Conservation (phyloP, 1,284 basidiomycete species). For the Chalciporus sp. region DNA sequence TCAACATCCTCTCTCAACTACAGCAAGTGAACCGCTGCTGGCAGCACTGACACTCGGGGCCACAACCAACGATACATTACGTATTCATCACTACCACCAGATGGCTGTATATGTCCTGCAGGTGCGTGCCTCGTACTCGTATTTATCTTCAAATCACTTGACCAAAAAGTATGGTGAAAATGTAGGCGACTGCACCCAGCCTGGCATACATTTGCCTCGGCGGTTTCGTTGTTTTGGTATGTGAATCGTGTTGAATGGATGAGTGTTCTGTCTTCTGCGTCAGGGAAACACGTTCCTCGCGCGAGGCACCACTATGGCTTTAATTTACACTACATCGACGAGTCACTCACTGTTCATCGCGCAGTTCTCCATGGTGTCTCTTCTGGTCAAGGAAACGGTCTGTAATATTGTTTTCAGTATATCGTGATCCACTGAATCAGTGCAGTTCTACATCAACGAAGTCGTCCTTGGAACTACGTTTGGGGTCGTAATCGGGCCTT, state of each 20-base stretch:
- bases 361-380: constrained; percentile 80
- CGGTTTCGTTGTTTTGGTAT: neutral
- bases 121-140: neutral
- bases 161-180: neutral
- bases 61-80: neutral
- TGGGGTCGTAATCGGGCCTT: constrained; percentile 74
- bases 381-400: constrained; percentile 82
- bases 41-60: neutral
- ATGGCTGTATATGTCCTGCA: neutral
- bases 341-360: constrained; percentile 7
- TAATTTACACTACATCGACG: neutral
- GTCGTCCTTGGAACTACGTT: constrained; percentile 88
- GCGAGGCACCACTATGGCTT: neutral
- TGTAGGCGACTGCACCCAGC: neutral
- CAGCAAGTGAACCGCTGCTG: neutral
- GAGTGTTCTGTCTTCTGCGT: too few species aligned
- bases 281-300: neutral
- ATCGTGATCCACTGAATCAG: neutral
- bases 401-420: constrained; percentile 1
- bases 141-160: neutral
- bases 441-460: constrained; percentile 85
- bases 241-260: neutral
- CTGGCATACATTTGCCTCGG: neutral
- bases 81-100: neutral
- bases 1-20: neutral